phyloP scores from a whole-genome alignment of 2,329 filamentous ascomycete genomes.

The Venturiaceae sp. region DNA sequence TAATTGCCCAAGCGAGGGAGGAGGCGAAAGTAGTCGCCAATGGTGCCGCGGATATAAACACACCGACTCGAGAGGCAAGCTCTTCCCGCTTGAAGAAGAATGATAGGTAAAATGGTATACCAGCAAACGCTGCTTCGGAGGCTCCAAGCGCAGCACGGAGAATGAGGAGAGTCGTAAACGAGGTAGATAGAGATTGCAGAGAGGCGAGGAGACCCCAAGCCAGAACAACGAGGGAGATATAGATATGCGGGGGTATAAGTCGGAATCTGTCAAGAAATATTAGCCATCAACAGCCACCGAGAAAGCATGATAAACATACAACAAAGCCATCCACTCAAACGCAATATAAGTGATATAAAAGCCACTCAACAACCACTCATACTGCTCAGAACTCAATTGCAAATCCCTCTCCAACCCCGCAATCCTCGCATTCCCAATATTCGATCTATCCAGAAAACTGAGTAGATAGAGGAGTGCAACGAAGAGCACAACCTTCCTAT shows the following conservation, averaged over 20 bases:
- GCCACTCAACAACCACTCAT: slow-evolving; percentile 51
- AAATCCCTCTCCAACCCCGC: slow-evolving; percentile 48
- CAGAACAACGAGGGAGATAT: slow-evolving; percentile 55
- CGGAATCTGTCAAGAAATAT: slow-evolving; percentile 32
- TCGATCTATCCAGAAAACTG: slow-evolving; percentile 77
- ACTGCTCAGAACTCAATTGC: slow-evolving; percentile 43
- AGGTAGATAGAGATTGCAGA: slow-evolving; percentile 46
- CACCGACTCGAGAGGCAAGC: slow-evolving; percentile 72
- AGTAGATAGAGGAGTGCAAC: slow-evolving; percentile 76
- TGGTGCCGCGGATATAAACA: slow-evolving; percentile 70
- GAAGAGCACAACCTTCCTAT: slow-evolving; percentile 68
- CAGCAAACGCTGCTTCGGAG: slow-evolving; percentile 52
- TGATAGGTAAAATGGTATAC: slow-evolving; percentile 54
- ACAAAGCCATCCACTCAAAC: slow-evolving; percentile 58
- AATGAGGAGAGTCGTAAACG: slow-evolving; percentile 48
- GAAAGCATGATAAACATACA: slow-evolving; percentile 25
- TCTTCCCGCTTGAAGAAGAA: slow-evolving; percentile 59
- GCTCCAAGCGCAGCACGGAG: slow-evolving; percentile 49
- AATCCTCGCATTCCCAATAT: slow-evolving; percentile 54
- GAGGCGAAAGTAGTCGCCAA: slow-evolving; percentile 61
- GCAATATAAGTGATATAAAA: slow-evolving; percentile 57
- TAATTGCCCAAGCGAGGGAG: slow-evolving; percentile 68
- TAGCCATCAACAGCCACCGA: not conserved
- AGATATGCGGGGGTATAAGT: slow-evolving; percentile 50
- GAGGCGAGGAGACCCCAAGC: slow-evolving; percentile 75